Percentiles rank a stretch among this genome's conserved stretches.
phyloP scores from a whole-genome alignment of 805 yeast species.

The Crinitomyces ghanaensis region DNA sequence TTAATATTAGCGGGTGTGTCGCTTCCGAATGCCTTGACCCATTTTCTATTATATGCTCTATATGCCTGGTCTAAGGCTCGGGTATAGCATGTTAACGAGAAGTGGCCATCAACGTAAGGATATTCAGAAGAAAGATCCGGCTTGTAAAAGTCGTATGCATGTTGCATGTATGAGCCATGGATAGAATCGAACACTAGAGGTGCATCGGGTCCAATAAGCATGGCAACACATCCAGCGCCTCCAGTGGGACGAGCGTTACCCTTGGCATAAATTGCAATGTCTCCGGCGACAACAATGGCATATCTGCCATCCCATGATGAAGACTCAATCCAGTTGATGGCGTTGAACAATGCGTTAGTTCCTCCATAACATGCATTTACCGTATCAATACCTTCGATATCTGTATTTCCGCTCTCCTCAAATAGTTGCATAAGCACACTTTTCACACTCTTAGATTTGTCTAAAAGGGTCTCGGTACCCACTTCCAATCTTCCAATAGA shows the following conservation, averaged over 20 bases:
- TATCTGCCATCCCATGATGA: constrained; percentile 97
- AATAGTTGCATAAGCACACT: constrained; percentile 91
- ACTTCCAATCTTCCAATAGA: constrained; percentile 91
- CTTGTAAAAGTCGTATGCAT: constrained; percentile 96
- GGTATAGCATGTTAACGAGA: constrained; percentile 85
- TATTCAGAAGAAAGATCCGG: constrained; percentile 94
- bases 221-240: constrained; percentile 95
- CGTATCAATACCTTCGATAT: constrained; percentile 93
- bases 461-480: constrained; percentile 94
- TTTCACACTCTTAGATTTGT: constrained; percentile 94
- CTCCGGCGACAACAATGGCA: constrained; percentile 95
- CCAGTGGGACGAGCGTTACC: constrained; percentile 99
- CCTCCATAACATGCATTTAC: constrained; percentile 98
- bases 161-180: constrained; percentile 91
- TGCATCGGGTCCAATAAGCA: constrained; percentile 94
- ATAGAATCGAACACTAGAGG: constrained; percentile 84
- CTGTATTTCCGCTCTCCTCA: constrained; percentile 75
- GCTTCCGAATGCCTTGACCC: constrained; percentile 29
- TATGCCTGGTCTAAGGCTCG: constrained; percentile 87
- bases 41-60: constrained; percentile 68
- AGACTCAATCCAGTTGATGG: constrained; percentile 93
- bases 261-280: constrained; percentile 91
- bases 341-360: constrained; percentile 86
- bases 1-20: constrained; percentile 37
- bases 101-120: constrained; percentile 96